These are phyloP conservation scores for Hymenoscyphus linearis DNA, from an alignment of 2,329 filamentous ascomycete species.

Conservation along the genomic window DNA sequence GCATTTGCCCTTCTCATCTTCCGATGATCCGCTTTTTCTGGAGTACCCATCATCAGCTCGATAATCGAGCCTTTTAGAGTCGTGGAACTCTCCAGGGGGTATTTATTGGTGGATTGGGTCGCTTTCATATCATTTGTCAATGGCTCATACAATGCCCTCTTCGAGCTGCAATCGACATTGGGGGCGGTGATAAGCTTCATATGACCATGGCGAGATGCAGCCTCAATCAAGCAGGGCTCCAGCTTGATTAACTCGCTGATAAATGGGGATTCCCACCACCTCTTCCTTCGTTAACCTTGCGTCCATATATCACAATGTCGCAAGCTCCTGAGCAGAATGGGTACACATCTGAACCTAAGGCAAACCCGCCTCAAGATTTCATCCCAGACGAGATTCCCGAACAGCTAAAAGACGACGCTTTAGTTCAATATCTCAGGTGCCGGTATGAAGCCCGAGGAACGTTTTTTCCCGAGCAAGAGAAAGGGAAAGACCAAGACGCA, in stretches of 20 bases:
- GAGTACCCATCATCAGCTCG: slow-evolving; percentile 6
- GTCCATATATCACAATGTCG: background rate
- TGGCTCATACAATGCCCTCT: background rate
- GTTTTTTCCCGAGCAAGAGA: background rate
- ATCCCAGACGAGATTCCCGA: background rate
- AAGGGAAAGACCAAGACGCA: too few species aligned
- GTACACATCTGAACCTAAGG: background rate
- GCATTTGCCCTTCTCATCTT: background rate
- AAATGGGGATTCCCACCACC: background rate
- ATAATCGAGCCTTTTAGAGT: slow-evolving; percentile 8
- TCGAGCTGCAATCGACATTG: slow-evolving; percentile 41
- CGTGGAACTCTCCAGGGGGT: background rate
- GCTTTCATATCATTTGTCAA: background rate
- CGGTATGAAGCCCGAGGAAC: background rate
- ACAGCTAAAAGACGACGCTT: slow-evolving; percentile 5
- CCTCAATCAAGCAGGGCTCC: background rate
- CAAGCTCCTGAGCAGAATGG: background rate
- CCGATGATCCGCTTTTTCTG: background rate
- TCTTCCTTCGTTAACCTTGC: background rate
- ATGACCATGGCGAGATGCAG: background rate
- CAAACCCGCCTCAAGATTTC: slow-evolving; percentile 2
- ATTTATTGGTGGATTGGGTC: slow-evolving; percentile 4
- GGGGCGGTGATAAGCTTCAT: slow-evolving; percentile 6
- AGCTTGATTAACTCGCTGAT: background rate
- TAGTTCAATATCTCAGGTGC: slow-evolving; percentile 3